Conservation (phyloP, 2,329 filamentous ascomycete species). For the Pseudogymnoascus sp. region DNA sequence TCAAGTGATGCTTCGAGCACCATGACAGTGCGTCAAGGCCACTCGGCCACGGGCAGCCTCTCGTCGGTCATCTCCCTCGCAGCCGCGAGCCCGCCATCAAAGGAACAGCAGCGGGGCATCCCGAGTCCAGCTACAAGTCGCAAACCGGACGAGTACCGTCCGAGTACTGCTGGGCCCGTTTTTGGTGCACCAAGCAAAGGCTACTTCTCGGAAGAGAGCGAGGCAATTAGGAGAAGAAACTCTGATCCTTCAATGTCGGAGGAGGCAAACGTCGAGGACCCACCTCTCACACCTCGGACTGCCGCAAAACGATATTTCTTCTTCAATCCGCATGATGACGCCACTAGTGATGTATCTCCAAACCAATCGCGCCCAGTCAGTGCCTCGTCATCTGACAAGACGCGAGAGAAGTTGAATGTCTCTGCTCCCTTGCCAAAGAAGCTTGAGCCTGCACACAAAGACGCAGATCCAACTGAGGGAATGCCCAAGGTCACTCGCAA, state of each 20-base stretch:
- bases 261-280: not conserved
- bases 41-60: conserved; percentile 71
- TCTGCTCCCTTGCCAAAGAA: conserved; percentile 13
- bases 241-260: conserved; percentile 2
- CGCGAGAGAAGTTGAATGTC: conserved; percentile 25
- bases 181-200: conserved; percentile 39
- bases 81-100: conserved; percentile 33
- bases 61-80: conserved; percentile 67
- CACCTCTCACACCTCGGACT: conserved; percentile 42
- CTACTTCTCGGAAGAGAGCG: not conserved
- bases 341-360: conserved; percentile 36
- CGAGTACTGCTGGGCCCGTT: conserved; percentile 66
- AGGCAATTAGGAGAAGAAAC: not conserved
- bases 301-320: conserved; percentile 55
- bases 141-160: conserved; percentile 45
- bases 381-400: conserved; percentile 33
- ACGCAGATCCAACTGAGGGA: conserved; percentile 19
- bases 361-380: conserved; percentile 41
- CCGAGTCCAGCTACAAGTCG: conserved; percentile 33
- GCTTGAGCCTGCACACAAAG: not conserved
- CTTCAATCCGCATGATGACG: conserved; percentile 51
- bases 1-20: conserved; percentile 81
- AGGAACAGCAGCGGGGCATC: conserved; percentile 35
- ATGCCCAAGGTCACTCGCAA: conserved; percentile 17
- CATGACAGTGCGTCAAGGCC: conserved; percentile 56